A percentile compares a stretch with the other conserved stretches of the same genome.
Conservation (phyloP, 2,329 filamentous ascomycete genomes). For the Trichoderma koningiopsis region DNA sequence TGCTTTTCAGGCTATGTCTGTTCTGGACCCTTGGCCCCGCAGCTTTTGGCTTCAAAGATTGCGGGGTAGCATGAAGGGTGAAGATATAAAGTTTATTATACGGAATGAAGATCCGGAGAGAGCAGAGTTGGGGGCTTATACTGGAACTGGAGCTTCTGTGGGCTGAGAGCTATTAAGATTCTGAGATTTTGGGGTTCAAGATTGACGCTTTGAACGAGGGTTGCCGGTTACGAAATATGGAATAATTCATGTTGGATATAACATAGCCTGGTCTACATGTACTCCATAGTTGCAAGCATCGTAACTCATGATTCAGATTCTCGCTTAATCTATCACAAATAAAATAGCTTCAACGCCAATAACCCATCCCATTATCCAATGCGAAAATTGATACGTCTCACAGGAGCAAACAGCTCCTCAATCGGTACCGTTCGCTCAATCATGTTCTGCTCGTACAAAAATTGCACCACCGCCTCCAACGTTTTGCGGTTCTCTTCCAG, state of each 20-base stretch:
- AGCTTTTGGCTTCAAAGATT: neutral
- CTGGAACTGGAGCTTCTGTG: neutral
- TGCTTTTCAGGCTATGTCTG: neutral
- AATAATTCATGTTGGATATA: neutral
- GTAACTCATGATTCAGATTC: neutral
- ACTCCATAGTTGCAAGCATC: neutral
- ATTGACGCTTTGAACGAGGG: neutral
- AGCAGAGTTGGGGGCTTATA: neutral
- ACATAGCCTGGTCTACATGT: neutral
- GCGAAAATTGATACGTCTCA: conserved; percentile 22
- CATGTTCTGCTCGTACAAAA: conserved; percentile 21
- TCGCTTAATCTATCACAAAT: neutral
- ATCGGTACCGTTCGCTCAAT: conserved; percentile 17
- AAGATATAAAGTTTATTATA: neutral
- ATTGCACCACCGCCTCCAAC: conserved; percentile 12
- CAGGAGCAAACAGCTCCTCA: conserved; percentile 18
- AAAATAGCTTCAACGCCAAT: neutral
- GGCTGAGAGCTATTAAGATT: neutral
- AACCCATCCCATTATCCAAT: neutral
- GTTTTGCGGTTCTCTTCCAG: conserved; percentile 11
- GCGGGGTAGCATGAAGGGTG: neutral
- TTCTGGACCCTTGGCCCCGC: neutral
- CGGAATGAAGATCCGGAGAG: neutral
- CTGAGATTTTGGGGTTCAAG: neutral
- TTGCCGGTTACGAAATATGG: neutral